Evolutionary conservation across 768 basidiomycete genomes (phyloP).

Genomic region (Holtermanniella nyarrowii): DNA sequence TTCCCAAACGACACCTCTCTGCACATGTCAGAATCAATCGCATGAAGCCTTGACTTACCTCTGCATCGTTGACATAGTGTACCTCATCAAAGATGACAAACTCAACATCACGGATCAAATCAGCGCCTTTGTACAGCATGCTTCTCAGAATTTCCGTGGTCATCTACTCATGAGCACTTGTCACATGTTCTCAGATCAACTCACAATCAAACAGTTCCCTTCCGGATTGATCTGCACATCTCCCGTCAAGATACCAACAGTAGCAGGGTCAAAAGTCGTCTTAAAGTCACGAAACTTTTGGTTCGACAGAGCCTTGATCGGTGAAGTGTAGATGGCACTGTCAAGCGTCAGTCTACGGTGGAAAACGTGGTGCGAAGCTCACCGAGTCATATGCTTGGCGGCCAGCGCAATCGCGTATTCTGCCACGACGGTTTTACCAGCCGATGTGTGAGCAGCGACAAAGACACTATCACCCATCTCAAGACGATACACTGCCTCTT

Average conservation of each 20-base stretch:
- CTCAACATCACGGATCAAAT: slow-evolving; percentile 95
- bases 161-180: slow-evolving; percentile 27
- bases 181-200: slow-evolving; percentile 5
- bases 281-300: slow-evolving; percentile 99
- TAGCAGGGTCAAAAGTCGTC: slow-evolving; percentile 78
- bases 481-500: slow-evolving; percentile 93
- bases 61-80: slow-evolving; percentile 97
- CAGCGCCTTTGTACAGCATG: slow-evolving; percentile 98
- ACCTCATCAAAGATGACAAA: slow-evolving; percentile 99
- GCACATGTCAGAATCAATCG: slow-evolving; percentile 2
- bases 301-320: slow-evolving; percentile 96
- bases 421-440: slow-evolving; percentile 97
- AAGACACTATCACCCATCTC: slow-evolving; percentile 97
- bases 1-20: slow-evolving; percentile 99
- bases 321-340: slow-evolving; percentile 96
- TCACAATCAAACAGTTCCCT: slow-evolving; percentile 93
- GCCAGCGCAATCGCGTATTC: slow-evolving; percentile 97
- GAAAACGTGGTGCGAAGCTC: background rate
- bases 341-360: background rate
- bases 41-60: slow-evolving; percentile 50
- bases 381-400: slow-evolving; percentile 98
- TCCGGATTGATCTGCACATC: slow-evolving; percentile 99
- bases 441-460: slow-evolving; percentile 99
- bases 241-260: slow-evolving; percentile 92
- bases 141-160: slow-evolving; percentile 79